Evolutionary conservation across 2,329 filamentous ascomycete genomes (phyloP), one percentile per base, ranked within the genome.

Genomic region (Nigrograna mackinnonii): DNA sequence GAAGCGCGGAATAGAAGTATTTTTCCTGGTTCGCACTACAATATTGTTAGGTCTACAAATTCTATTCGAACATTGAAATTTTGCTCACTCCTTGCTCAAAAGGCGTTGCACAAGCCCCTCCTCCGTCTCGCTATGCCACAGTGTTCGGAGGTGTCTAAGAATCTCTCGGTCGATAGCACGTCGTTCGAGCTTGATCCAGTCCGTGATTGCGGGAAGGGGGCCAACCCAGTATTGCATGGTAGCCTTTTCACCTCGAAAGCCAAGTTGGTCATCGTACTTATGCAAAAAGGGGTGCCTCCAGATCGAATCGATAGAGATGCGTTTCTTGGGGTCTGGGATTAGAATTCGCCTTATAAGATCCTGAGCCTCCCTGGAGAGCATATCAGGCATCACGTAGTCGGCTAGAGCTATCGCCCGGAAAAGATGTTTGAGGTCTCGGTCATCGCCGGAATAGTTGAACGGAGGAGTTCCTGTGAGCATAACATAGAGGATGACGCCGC

Each of bases 101-200:
- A 97, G 76, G 58, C 84, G 86, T 41, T 82, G 74, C 18, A 86
- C 78, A 17, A 97, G 71, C 14, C 85, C 79, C 20, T 86, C 80
- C 53, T 92, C 87, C 22, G 82, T 82, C 51, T 89, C 86, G 55
- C 85, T 87, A 71, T 97, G 91, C 91, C 91, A 97, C 58, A 97
- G 79, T 2, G 91, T 92, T 46, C 87, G 86, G 50, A 99, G 77
- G 66, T 95, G 92, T 31, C 91, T 83, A 36, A 97, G 70, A 20
- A 96, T 82, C 52, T 95, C 88, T 35, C 80, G 73, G 56, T 96
- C 90, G 39, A 97, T 83, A 14, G 91, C 86, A 7, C 82, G 78
- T 22, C 76, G 74, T 32, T 76, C 77, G 5, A 82, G 76, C 2
- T 83, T 75, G 24, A 82, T 80, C 58, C 83, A 87, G 36, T 86